Base-by-base conservation (phyloP, 2,329 filamentous ascomycete genomes). In the Trichoderma arundinaceum region DNA sequence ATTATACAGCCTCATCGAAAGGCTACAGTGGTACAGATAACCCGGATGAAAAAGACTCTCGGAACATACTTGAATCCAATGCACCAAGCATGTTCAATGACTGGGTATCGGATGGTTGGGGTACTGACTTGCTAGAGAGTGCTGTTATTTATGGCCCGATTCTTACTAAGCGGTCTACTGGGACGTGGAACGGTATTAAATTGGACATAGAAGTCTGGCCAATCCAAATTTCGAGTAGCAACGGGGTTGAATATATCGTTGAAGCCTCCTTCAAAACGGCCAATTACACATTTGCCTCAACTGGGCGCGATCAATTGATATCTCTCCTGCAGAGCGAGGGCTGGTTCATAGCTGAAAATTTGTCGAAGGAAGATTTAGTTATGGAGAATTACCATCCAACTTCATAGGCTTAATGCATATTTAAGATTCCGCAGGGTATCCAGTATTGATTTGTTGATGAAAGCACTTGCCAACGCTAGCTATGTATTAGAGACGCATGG, bases 151-250 rank as follows among this genome's bases (percentile, higher is more conserved):
- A 62, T 7, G 48, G 59, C 3, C 59, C 59, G 3, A 8, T 62
- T 38, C 48, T 62, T 9, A 62, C 59, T 28, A 62, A 62, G 59
- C 59, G 59, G 48, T 62, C 59, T 12, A 28, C 46, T 3, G 59
- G 59, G 33, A 53, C 38, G 7, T 62, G 59, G 59, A 35, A 44
- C 3, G 59, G 59, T 1, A 38, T 44, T 10, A 48, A 62, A 7
- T 48, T 62, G 3, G 59, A 62, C n/a, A 62, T 62, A 7, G 59
- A 62, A 17, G 48, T 53, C n/a, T 62, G 59, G 59, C 59, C 59
- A 6, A 62, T 62, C 2, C 48, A 62, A 17, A 62, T 44, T 7
- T 43, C 59, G 0, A 44, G 38, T 13, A 48, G 59, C n/a, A 62
- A 48, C n/a, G 59, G 59, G 15, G 53, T 62, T n/a, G 48, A 52